These are phyloP conservation scores for Choricystis sp. DNA, from an alignment of 139 green algal species.

Conservation along the genomic window DNA sequence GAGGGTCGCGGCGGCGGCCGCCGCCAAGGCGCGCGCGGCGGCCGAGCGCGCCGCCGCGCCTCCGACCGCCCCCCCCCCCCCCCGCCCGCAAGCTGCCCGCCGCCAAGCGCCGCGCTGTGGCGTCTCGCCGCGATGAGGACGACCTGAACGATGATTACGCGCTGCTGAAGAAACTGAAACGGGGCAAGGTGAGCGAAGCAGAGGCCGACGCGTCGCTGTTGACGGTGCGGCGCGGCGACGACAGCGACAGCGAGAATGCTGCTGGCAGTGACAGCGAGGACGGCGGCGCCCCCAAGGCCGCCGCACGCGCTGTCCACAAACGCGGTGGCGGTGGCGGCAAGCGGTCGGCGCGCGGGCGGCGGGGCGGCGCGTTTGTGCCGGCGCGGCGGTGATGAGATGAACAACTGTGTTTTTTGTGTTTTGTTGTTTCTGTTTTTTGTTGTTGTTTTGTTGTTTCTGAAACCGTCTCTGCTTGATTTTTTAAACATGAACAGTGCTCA, in stretches of 20 bases:
- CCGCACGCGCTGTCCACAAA: neutral
- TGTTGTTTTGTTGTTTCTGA: neutral
- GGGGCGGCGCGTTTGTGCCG: neutral
- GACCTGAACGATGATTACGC: constrained; percentile 60
- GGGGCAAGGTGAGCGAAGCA: constrained; percentile 31
- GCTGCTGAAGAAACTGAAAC: constrained; percentile 55
- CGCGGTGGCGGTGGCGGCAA: neutral
- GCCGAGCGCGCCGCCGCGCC: neutral
- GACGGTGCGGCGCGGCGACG: neutral
- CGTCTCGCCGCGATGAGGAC: constrained; percentile 43
- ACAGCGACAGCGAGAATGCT: neutral
- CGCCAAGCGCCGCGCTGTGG: constrained; percentile 51
- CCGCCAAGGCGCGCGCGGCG: neutral
- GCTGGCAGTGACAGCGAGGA: neutral
- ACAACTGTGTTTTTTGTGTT: neutral
- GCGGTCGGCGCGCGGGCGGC: too few relatives aligned
- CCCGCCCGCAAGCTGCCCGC: constrained; percentile 25
- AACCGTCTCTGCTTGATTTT: neutral
- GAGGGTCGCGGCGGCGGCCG: neutral
- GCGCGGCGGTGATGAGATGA: neutral
- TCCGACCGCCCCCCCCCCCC: neutral
- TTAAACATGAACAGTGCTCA: too few relatives aligned
- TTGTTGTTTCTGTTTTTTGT: neutral
- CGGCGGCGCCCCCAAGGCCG: too few relatives aligned
- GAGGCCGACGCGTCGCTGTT: constrained; percentile 10